Conservation (phyloP, 345 rosid species). For the Hevea brasiliensis region DNA sequence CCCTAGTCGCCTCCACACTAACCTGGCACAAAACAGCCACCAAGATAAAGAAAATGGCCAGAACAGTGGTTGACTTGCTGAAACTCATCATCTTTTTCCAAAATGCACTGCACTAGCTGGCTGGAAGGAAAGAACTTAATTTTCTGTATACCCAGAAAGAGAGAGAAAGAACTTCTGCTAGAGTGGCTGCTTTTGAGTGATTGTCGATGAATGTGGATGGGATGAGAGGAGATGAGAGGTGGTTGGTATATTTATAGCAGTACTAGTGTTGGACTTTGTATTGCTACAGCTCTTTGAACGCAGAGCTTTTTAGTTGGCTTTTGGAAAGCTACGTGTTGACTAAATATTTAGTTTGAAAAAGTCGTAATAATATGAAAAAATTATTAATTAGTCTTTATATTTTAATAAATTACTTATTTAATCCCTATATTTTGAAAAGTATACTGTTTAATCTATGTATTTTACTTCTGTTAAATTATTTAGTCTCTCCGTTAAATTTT, state of each 20-base stretch:
- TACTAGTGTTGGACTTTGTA: not conserved
- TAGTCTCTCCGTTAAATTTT: too few species aligned
- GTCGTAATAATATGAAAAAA: too few species aligned
- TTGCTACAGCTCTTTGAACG: not conserved
- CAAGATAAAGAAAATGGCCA: slow-evolving; percentile 30
- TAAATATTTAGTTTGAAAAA: not conserved
- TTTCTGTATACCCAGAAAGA: too few species aligned
- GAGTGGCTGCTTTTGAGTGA: not conserved
- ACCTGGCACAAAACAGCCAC: slow-evolving; percentile 26
- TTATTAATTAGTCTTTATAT: too few species aligned
- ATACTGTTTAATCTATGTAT: too few species aligned
- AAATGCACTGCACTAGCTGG: not conserved
- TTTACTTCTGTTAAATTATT: too few species aligned
- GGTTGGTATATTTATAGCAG: not conserved
- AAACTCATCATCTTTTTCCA: slow-evolving; percentile 18
- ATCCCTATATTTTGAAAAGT: too few species aligned
- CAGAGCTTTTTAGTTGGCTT: not conserved
- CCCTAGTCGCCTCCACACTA: slow-evolving; percentile 42
- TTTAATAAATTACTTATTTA: too few species aligned
- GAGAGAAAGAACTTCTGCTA: not conserved
- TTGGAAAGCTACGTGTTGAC: not conserved
- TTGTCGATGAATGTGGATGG: not conserved
- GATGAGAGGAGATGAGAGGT: not conserved
- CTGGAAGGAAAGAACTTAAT: not conserved
- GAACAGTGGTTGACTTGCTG: slow-evolving; percentile 15